Percentiles rank a stretch among this genome's conserved stretches.
phyloP scores from a whole-genome alignment of 805 yeast genomes.

The Metschnikowia vanudenii region DNA sequence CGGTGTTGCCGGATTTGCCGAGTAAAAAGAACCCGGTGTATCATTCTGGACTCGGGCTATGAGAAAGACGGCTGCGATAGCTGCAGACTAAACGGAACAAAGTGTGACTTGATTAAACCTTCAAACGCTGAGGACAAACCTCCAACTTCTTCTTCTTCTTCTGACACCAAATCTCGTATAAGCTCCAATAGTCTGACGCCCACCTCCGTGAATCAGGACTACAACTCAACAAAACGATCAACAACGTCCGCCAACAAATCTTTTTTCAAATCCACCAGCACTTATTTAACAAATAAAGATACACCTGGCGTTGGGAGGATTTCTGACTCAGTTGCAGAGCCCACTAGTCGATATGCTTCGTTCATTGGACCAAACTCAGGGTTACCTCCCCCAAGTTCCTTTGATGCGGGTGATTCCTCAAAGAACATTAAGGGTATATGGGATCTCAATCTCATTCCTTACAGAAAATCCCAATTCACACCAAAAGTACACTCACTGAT shows the following conservation, averaged over 20 bases:
- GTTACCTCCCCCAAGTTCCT: background rate
- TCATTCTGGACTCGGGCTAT: constrained; percentile 20
- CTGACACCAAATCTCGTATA: background rate
- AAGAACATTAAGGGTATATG: background rate
- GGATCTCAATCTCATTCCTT: background rate
- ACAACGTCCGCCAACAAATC: too few species aligned
- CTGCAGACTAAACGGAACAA: constrained; percentile 15
- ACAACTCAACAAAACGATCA: too few species aligned
- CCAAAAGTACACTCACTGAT: background rate
- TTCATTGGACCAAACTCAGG: background rate
- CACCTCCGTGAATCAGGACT: too few species aligned
- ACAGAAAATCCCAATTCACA: background rate
- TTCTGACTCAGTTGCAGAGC: too few species aligned
- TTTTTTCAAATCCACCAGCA: too few species aligned
- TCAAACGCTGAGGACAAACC: too few species aligned
- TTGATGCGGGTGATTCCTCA: background rate
- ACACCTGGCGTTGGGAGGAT: too few species aligned
- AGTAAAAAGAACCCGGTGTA: constrained; percentile 28
- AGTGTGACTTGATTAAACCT: constrained; percentile 18
- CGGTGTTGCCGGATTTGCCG: constrained; percentile 43
- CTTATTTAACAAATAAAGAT: too few species aligned
- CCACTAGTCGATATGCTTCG: background rate
- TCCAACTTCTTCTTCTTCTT: too few species aligned
- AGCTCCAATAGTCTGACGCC: background rate
- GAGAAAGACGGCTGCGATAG: constrained; percentile 25